Evolutionary conservation across 2,329 filamentous ascomycete species (phyloP), one percentile per base, ranked within the genome.

Genomic region (Pezicula carpinea): DNA sequence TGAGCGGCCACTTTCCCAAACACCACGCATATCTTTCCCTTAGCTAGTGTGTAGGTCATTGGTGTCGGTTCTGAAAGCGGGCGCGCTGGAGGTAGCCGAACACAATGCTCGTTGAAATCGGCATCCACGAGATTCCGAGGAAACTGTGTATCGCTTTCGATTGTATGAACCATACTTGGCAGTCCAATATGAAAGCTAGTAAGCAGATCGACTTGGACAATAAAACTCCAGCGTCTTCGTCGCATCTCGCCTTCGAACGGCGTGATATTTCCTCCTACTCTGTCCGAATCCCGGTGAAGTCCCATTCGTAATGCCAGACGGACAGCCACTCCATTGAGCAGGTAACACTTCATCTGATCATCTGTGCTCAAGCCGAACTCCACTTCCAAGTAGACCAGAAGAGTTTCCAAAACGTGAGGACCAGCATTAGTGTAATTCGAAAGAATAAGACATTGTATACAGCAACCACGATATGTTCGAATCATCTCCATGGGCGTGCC

Each of bases 201-300:
- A 4, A 87, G 64, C 3, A 82, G 64, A 58, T 87, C 84, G 39
- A 85, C 71, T 58, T 83, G 79, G 21, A 70, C 62, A 3, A 72
- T 70, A 52, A 79, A 67, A 52, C 74, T 72, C 77, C 77, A 80
- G 54, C 75, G 61, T 47, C 82, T 70, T 31, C 82, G 71, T 50
- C 82, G 73, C 76, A 86, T 89, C 68, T 92, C 87, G 71, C 80
- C 87, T 66, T 89, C 79, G 56, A 87, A 90, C 5, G 85, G 82
- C 1, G 81, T 77, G 34, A 92, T 76, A 15, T 41, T 43, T 13
- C 54, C 50, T 53, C 71, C 71, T 55, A 67, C 67, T 31, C 59
- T 59, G 15, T 38, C 48, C 0, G 56, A 38, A 39, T 82, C 78
- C 17, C 78, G 73, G 54, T 81, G 78, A 14, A 80, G 64, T 8